Base-by-base conservation (phyloP, 306 rosid species). In the Mimosa bimucronata region DNA sequence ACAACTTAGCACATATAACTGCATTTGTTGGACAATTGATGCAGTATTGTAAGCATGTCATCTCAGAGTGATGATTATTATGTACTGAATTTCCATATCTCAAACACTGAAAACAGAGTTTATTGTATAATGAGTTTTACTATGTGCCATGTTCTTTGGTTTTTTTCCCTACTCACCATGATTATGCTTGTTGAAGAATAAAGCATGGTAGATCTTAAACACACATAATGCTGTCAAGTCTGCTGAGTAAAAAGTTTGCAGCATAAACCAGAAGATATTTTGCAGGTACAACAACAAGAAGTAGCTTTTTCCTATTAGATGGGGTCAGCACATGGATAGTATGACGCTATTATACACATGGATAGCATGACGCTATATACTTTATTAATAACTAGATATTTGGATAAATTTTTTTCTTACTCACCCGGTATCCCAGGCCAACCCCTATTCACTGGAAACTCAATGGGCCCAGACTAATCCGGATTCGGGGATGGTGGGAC, bases 41-140 rank as follows among this genome's bases (percentile, higher is more conserved):
- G 79, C 57, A 53, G 29, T 52, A 52, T 68, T 50, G 62, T 71
- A 42, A 42, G 66, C 71, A 52, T 64, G 60, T 53, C n/a, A 42
- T 75, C 71, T 66, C 31, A 15, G n/a, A 19, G 23, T 62, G 64
- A 1, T 44, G 15, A 44, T 66, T 66, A 25, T 42, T 13, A 41
- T 23, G 25, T 14, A 11, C 5, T 69, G 53, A 69, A 13, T 69
- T 55, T 55, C 29, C 62, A 55, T 9, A 21, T 53, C 61, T 55
- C 14, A 55, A 55, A 55, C 29, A 21, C 4, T 55, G 28, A 55
- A 55, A 55, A 55, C 26, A 55, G 62, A 28, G 62, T 55, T 55
- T 55, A 21, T n/a, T 21, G 23, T 55, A 55, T 21, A 9, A 21
- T 9, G 29, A 23, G 26, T 9, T 25, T 25, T 58, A 7, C 21